These are phyloP conservation scores for Saturnispora zaruensis DNA, from an alignment of 805 yeast species.

Conservation along the genomic window DNA sequence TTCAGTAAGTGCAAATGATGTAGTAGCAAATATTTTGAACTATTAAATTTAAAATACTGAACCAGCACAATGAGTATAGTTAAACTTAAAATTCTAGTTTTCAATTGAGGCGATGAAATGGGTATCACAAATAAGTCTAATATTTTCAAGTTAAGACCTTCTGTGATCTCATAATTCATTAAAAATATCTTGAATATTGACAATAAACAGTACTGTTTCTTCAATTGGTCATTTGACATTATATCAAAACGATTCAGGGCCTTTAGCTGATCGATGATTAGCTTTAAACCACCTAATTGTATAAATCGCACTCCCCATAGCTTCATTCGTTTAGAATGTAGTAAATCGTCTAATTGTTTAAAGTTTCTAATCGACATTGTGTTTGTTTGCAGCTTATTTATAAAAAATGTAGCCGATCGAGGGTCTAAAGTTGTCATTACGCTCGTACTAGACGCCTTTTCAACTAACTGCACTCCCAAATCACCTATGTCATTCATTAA, in stretches of 20 bases:
- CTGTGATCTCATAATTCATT: conserved; percentile 50
- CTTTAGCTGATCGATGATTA: conserved; percentile 58
- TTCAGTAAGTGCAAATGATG: conserved; percentile 1
- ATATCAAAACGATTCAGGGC: conserved; percentile 36
- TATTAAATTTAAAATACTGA: background rate
- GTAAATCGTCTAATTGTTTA: conserved; percentile 22
- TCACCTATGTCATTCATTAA: conserved; percentile 16
- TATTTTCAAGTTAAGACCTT: conserved; percentile 34
- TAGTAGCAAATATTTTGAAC: background rate
- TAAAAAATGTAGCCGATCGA: conserved; percentile 36
- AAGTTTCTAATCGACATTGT: conserved; percentile 34
- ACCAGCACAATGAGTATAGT: conserved; percentile 56
- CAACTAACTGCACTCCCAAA: conserved; percentile 27
- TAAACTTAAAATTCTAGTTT: conserved; percentile 71
- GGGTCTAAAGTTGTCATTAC: conserved; percentile 2
- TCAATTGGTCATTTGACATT: conserved; percentile 43
- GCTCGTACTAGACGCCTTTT: conserved; percentile 16
- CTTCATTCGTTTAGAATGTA: conserved; percentile 11
- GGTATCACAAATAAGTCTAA: background rate
- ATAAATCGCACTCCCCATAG: conserved; percentile 76
- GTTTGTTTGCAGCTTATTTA: conserved; percentile 30
- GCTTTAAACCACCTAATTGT: conserved; percentile 73
- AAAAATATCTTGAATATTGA: conserved; percentile 70
- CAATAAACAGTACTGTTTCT: conserved; percentile 66
- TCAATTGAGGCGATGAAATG: conserved; percentile 60